Evolutionary conservation across 78 protist species (phyloP).

Genomic region (Cavenderia fasciculata): DNA sequence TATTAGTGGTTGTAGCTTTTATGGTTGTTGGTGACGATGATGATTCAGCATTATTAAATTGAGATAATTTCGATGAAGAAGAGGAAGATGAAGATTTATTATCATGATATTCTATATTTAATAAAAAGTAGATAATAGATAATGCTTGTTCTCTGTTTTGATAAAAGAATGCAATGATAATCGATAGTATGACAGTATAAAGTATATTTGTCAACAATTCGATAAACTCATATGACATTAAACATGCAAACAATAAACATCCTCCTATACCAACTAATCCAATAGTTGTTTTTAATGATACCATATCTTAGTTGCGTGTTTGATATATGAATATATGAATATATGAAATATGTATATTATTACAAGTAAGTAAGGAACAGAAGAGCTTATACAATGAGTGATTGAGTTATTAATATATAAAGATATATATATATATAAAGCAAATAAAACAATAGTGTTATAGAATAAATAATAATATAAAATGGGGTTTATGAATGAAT

Average conservation of each 20-base stretch:
- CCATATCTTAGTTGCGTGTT: too few relatives aligned
- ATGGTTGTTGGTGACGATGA: background rate
- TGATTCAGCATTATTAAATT: background rate
- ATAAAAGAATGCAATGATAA: constrained; percentile 53
- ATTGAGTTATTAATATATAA: too few relatives aligned
- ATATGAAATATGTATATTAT: too few relatives aligned
- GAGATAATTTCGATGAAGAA: background rate
- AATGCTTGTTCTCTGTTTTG: constrained; percentile 34
- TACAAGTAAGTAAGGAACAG: too few relatives aligned
- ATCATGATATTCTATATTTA: background rate
- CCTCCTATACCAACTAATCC: background rate
- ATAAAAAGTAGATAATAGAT: background rate
- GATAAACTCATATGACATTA: constrained; percentile 55
- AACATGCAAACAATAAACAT: constrained; percentile 6
- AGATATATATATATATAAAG: too few relatives aligned
- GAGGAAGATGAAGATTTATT: background rate
- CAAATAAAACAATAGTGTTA: too few relatives aligned
- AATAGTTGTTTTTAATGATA: background rate
- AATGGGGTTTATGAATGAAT: too few relatives aligned
- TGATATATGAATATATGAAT: too few relatives aligned
- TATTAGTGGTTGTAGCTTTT: background rate
- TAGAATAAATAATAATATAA: too few relatives aligned
- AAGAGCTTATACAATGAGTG: too few relatives aligned
- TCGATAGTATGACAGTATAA: constrained; percentile 10
- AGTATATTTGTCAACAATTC: constrained; percentile 35